A percentile compares a stretch with the other conserved stretches of the same genome.
These are phyloP conservation scores for Guillardia theta DNA, from an alignment of 78 protist genomes.

Conservation along the genomic window DNA sequence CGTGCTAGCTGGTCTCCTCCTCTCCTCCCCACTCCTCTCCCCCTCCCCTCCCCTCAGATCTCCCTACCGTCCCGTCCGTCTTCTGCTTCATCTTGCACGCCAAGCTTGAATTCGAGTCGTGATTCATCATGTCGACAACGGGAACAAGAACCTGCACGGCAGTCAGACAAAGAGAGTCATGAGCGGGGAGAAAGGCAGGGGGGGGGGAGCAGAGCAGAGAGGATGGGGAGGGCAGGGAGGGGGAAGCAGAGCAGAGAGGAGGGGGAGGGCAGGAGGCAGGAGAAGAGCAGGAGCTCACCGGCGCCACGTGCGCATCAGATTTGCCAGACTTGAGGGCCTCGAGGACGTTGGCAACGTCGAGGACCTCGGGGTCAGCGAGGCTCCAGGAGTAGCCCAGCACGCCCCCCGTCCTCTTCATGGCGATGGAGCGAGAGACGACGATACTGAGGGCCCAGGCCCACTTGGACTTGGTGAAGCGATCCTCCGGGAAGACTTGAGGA, in stretches of 20 bases:
- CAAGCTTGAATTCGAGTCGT: neutral
- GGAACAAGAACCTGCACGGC: neutral
- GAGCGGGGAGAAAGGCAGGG: neutral
- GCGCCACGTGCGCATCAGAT: neutral
- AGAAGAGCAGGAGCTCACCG: neutral
- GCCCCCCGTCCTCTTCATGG: too few species aligned
- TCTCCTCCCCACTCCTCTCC: too few species aligned
- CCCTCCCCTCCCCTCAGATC: too few species aligned
- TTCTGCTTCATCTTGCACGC: neutral
- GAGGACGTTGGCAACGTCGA: neutral
- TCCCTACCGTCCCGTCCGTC: neutral
- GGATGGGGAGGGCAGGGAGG: neutral
- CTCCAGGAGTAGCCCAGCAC: neutral
- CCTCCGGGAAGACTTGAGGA: neutral
- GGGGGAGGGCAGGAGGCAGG: neutral
- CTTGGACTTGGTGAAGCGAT: neutral
- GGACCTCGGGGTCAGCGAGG: neutral
- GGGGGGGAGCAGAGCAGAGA: neutral
- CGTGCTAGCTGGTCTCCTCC: too few species aligned
- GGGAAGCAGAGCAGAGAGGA: neutral
- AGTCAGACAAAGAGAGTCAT: neutral
- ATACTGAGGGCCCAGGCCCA: neutral
- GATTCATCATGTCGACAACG: neutral
- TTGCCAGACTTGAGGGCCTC: neutral
- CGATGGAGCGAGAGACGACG: neutral